Percentiles rank a stretch among this genome's conserved stretches.
phyloP scores from a whole-genome alignment of 345 rosid species.

The Ceriops zippeliana region DNA sequence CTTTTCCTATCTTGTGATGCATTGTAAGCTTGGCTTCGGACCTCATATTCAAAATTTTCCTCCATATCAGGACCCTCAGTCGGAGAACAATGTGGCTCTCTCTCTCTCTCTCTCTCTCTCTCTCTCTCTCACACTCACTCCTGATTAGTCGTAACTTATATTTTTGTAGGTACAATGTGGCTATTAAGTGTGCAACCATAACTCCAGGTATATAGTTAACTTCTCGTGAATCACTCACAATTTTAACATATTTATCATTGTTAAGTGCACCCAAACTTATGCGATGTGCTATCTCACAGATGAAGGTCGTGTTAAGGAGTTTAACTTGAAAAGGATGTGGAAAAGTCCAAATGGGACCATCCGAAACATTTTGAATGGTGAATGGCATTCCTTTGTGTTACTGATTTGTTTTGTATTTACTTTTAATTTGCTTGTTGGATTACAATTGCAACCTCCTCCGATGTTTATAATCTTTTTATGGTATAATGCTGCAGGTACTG shows the following conservation, averaged over 20 bases:
- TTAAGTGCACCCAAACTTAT: neutral
- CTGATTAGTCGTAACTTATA: too few relatives aligned
- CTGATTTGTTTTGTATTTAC: neutral
- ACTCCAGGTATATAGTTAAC: conserved; percentile 45
- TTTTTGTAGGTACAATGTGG: conserved; percentile 47
- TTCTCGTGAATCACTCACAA: neutral
- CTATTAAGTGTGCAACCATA: conserved; percentile 62
- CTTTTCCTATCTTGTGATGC: too few relatives aligned
- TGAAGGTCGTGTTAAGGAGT: conserved; percentile 34
- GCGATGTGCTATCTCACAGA: conserved; percentile 17
- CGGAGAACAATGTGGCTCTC: too few relatives aligned
- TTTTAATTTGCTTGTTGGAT: neutral
- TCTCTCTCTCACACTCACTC: too few relatives aligned
- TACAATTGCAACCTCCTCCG: neutral
- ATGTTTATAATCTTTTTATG: neutral
- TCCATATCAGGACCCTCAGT: too few relatives aligned
- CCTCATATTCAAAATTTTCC: too few relatives aligned
- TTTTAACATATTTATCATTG: neutral
- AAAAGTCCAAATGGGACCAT: conserved; percentile 35
- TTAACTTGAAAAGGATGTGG: conserved; percentile 32
- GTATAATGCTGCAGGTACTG: conserved; percentile 64
- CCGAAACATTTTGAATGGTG: conserved; percentile 34
- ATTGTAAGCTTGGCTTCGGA: too few relatives aligned
- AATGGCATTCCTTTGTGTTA: conserved; percentile 3
- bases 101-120: too few relatives aligned